Conservation (phyloP, 495 filamentous ascomycete genomes). For the Hypoxylon intermedium region DNA sequence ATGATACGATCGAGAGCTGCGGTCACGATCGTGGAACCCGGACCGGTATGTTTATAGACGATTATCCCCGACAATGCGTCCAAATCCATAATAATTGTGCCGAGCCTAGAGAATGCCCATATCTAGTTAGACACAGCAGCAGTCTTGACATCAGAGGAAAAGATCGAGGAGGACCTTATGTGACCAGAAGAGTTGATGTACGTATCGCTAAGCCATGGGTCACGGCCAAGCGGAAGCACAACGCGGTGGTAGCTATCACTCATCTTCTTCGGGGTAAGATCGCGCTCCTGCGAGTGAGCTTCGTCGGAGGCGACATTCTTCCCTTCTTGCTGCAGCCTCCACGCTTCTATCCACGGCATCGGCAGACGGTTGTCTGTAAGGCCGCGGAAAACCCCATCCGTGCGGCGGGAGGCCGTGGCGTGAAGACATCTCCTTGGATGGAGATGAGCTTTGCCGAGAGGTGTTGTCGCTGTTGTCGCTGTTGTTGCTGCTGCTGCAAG, state of each 20-base stretch:
- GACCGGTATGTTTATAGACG: conserved; percentile 83
- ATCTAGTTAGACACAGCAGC: conserved; percentile 3
- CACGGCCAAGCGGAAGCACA: conserved; percentile 51
- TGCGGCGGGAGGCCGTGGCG: conserved; percentile 13
- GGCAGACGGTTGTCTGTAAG: conserved; percentile 19
- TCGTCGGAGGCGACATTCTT: conserved; percentile 24
- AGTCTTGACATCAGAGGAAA: neutral
- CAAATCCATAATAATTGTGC: conserved; percentile 47
- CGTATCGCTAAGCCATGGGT: conserved; percentile 52
- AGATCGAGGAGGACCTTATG: conserved; percentile 39
- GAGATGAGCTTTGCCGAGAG: neutral
- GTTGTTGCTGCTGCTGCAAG: too few relatives aligned
- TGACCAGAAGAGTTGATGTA: conserved; percentile 56
- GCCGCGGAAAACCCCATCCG: conserved; percentile 29
- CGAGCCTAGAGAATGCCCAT: conserved; percentile 21
- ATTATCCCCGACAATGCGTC: conserved; percentile 83
- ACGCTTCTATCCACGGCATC: conserved; percentile 43
- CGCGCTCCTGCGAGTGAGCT: conserved; percentile 25
- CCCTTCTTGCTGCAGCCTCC: conserved; percentile 34
- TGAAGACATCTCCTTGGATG: conserved; percentile 11
- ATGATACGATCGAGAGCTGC: conserved; percentile 83
- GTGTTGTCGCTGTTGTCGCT: too few relatives aligned
- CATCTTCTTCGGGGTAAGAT: conserved; percentile 51
- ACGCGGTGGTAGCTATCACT: conserved; percentile 50
- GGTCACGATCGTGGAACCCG: conserved; percentile 77